Evolutionary conservation across 441 rosid species (phyloP), one percentile per base, ranked within the genome.

Genomic region (Kokia cookei): DNA sequence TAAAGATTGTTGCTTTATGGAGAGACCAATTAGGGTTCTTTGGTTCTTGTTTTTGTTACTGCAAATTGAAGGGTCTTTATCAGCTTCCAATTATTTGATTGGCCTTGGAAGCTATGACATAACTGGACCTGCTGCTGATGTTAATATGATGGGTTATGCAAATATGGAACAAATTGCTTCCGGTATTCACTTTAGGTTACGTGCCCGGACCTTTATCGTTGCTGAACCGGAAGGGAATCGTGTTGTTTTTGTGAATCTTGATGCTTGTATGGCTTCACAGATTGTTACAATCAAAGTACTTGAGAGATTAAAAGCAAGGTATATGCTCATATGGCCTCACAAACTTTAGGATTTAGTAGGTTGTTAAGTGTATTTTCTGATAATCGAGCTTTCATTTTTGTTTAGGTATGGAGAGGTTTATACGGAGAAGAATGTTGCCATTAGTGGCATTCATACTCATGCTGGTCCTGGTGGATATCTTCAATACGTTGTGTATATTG

Each of bases 381-480:
- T 32, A 40, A 61, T 62, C 19, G 37, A 9, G 13, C 61, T 60
- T 53, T 24, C 40, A 37, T 6, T 32, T 22, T 35, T 77, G 29
- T 77, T 65, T 69, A 90, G 92, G 78, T 90, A 85, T 68, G 91
- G 89, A 15, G 83, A 90, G 65, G 70, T 88, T 65, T 90, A 90
- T 73, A 86, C 94, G 14, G 88, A 85, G 79, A 82, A 86, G 68
- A 90, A 90, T 75, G 90, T 90, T 22, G 92, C 88, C 1, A 87
- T 90, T 32, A 88, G 90, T 80, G 94, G 94, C 11, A 87, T 87
- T 59, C 94, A 90, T 75, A 81, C 90, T 10, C 94, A 90, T 76
- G 91, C 90, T 54, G 94, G 94, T 12, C 94, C 94, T 8, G 94
- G 94, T 65, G 94, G 94, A 24, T 90, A 85, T 83, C 90, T 90